Base-by-base conservation (phyloP, 148 eudicot genomes). In the Cornus controversa region DNA sequence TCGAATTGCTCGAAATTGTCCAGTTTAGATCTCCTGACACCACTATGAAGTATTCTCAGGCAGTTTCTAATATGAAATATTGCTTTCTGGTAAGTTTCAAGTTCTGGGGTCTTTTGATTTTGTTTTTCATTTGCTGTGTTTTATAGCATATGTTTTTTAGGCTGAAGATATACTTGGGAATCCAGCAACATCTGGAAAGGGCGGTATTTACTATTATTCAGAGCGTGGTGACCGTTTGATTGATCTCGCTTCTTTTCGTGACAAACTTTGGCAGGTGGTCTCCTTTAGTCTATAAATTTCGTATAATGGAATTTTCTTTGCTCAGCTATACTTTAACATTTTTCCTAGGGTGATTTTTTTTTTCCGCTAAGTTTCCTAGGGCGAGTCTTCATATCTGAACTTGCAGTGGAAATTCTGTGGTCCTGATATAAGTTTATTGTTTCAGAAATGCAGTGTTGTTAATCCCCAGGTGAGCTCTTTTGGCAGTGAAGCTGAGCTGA, bases 221-320 rank as follows among this genome's bases (percentile, higher is more conserved):
- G 99, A 96, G 74, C 91, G 99, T 66, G 99, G 97, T 69, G 99
- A 96, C 80, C 92, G 95, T 26, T 85, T 96, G 67, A 85, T 93
- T 78, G 91, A 96, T 79, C 93, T 96, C 77, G 89, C 93, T 58
- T 83, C 93, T 77, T 88, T 96, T 45, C 89, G 99, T 34, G 97
- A 96, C 84, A 85, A 86, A 80, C 91, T 96, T 64, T 93, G 98
- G 94, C 97, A 96, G 98, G 99, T 96, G 16, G 65, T 63, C 28
- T 54, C 42, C 29, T 63, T 71, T 36, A 45, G 25, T 29, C 22
- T 22, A 4, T 29, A 31, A 20, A 11, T 53, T 68, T 37, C 5
- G 16, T 34, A 6, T 23, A 45, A 27, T 50, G 15, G 20, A 72
- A 25, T 23, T 28, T 24, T 24, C 71, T 24, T 50, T n/a, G 15